A percentile compares a stretch with the other conserved stretches of the same genome.
phyloP scores from a whole-genome alignment of 192 early-diverging fungal genomes.

The Coemansia sp. region DNA sequence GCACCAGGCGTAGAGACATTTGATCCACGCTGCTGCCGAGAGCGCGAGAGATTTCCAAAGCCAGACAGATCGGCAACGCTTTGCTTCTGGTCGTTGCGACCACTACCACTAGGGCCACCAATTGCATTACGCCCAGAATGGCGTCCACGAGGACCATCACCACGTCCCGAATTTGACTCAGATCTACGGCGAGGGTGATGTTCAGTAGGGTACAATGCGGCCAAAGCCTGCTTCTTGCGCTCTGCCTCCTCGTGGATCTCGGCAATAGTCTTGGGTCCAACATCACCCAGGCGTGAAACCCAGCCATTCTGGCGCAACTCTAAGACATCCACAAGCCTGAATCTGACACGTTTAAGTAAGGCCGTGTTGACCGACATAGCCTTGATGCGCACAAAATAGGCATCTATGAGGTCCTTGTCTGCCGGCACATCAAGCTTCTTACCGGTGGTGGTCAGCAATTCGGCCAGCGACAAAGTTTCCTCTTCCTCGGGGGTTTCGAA shows the following conservation, averaged over 20 bases:
- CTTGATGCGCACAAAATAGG: slow-evolving; percentile 84
- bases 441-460: slow-evolving; percentile 89
- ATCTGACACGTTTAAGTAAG: slow-evolving; percentile 87
- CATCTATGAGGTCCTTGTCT: slow-evolving; percentile 68
- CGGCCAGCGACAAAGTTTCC: slow-evolving; percentile 91
- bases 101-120: slow-evolving; percentile 77
- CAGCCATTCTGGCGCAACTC: slow-evolving; percentile 80
- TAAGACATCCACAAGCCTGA: slow-evolving; percentile 88
- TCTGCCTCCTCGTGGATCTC: slow-evolving; percentile 84
- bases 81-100: slow-evolving; percentile 53
- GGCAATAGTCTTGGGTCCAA: slow-evolving; percentile 89
- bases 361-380: slow-evolving; percentile 70
- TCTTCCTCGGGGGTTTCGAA: slow-evolving; percentile 87
- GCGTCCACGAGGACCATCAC: slow-evolving; percentile 63
- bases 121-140: slow-evolving; percentile 54
- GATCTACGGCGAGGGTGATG: slow-evolving; percentile 63
- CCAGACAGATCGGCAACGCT: slow-evolving; percentile 71
- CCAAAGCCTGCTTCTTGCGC: slow-evolving; percentile 70
- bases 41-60: slow-evolving; percentile 74
- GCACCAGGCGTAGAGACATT: not conserved
- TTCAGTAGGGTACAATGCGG: slow-evolving; percentile 67
- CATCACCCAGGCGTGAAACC: slow-evolving; percentile 64
- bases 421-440: slow-evolving; percentile 70
- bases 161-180: slow-evolving; percentile 63
- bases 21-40: slow-evolving; percentile 52